Evolutionary conservation across 768 basidiomycete species (phyloP).

Genomic region (Russula virescens): DNA sequence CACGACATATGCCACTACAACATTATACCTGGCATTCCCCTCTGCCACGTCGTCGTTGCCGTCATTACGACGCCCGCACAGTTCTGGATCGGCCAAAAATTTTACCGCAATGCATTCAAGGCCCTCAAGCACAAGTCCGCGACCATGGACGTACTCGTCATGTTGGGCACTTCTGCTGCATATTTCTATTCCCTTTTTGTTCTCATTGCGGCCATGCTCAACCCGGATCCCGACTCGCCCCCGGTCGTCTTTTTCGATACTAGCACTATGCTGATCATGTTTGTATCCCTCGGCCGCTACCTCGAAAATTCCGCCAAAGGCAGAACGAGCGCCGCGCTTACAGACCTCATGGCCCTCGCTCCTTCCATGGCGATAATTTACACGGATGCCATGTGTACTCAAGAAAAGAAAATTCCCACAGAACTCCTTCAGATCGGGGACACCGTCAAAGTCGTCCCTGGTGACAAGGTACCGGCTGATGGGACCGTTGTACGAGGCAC

Average conservation of each 20-base stretch:
- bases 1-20: conserved; percentile 44
- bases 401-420: conserved; percentile 87
- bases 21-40: conserved; percentile 62
- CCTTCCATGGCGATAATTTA: conserved; percentile 97
- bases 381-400: conserved; percentile 74
- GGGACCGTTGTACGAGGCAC: conserved; percentile 83
- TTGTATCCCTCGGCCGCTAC: conserved; percentile 92
- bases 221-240: conserved; percentile 57
- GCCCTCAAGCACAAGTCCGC: conserved; percentile 82
- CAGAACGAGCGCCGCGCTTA: conserved; percentile 92
- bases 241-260: conserved; percentile 97
- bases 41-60: conserved; percentile 75
- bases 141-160: conserved; percentile 98
- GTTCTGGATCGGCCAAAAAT: conserved; percentile 83
- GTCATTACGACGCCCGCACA: conserved; percentile 86
- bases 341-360: conserved; percentile 91
- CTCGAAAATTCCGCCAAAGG: conserved; percentile 97
- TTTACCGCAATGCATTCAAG: conserved; percentile 88
- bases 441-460: conserved; percentile 88
- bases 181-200: conserved; percentile 82
- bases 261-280: conserved; percentile 97
- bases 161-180: conserved; percentile 90
- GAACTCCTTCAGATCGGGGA: conserved; percentile 95
- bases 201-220: conserved; percentile 61
- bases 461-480: conserved; percentile 95